Percentiles rank a stretch among this genome's conserved stretches.
Evolutionary conservation across 441 rosid species (phyloP).

Genomic region (Euphorbia celastroides): DNA sequence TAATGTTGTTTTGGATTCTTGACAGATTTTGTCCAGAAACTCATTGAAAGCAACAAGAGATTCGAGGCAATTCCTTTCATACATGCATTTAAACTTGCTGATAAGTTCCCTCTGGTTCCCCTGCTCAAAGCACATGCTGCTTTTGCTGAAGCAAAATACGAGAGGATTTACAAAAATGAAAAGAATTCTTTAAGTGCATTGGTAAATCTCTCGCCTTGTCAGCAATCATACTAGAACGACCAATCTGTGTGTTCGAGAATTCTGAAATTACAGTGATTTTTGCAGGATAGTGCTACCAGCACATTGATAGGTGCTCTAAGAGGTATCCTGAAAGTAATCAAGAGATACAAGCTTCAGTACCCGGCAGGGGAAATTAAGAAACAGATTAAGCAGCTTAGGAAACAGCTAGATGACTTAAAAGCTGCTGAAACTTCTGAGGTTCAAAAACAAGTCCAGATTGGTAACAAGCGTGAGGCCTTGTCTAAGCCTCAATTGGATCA

Average conservation of each 20-base stretch:
- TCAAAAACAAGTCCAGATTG: not conserved
- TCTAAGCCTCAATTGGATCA: not conserved
- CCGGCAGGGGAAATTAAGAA: not conserved
- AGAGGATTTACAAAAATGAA: not conserved
- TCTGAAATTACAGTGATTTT: not conserved
- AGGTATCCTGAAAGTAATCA: not conserved
- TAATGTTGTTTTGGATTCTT: not conserved
- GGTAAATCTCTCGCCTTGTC: not conserved
- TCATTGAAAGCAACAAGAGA: slow-evolving; percentile 9
- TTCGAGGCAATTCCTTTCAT: slow-evolving; percentile 14
- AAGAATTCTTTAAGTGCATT: not conserved
- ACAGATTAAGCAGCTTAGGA: not conserved
- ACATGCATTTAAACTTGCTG: slow-evolving; percentile 7
- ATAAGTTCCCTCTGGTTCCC: slow-evolving; percentile 8
- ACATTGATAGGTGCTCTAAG: slow-evolving; percentile 3
- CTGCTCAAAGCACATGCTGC: slow-evolving; percentile 7
- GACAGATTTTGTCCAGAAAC: slow-evolving; percentile 5
- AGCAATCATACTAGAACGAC: not conserved
- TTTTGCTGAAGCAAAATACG: slow-evolving; percentile 6
- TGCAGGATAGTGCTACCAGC: slow-evolving; percentile 4
- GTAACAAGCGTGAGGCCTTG: not conserved
- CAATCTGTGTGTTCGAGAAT: not conserved
- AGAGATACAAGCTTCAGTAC: slow-evolving; percentile 4
- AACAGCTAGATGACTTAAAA: not conserved
- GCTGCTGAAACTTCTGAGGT: not conserved